Percentiles rank a stretch among this genome's conserved stretches.
phyloP scores from a whole-genome alignment of 306 rosid species.

The Glycyrrhiza uralensis region DNA sequence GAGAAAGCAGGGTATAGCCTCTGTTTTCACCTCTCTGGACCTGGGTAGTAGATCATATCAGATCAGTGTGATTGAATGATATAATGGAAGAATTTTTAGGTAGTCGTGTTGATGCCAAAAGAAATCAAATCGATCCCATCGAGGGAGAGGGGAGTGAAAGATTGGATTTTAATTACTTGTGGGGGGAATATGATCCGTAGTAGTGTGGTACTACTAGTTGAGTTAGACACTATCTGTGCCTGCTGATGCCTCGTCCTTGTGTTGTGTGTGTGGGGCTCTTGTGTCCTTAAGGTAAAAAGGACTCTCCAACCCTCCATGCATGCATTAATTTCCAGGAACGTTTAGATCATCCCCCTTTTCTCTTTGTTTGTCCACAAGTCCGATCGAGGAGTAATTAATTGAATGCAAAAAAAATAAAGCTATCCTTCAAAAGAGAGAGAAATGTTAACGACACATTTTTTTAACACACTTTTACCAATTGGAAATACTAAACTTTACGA shows the following conservation, averaged over 20 bases:
- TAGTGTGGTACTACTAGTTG: neutral
- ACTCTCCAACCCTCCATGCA: neutral
- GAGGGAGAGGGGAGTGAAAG: too few species aligned
- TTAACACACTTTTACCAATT: too few species aligned
- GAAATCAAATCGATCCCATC: constrained; percentile 31
- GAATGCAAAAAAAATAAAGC: neutral
- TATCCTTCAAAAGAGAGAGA: too few species aligned
- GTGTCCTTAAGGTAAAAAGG: constrained; percentile 2
- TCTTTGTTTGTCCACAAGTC: neutral
- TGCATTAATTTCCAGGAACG: neutral
- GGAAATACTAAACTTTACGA: too few species aligned
- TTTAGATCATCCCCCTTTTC: neutral
- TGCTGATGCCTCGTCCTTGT: neutral
- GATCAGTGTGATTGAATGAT: constrained; percentile 12
- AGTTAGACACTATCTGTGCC: too few species aligned
- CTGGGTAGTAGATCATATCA: too few species aligned
- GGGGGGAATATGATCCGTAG: constrained; percentile 22
- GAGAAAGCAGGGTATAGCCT: neutral
- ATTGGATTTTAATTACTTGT: constrained; percentile 9
- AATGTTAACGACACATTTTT: too few species aligned
- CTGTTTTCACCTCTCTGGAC: neutral
- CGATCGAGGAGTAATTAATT: neutral
- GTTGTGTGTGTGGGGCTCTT: constrained; percentile 14
- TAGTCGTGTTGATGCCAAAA: constrained; percentile 31
- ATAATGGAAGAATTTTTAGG: constrained; percentile 35